These are phyloP conservation scores for Podosphaera aphanis DNA, from an alignment of 2,329 filamentous ascomycete genomes.

Conservation along the genomic window DNA sequence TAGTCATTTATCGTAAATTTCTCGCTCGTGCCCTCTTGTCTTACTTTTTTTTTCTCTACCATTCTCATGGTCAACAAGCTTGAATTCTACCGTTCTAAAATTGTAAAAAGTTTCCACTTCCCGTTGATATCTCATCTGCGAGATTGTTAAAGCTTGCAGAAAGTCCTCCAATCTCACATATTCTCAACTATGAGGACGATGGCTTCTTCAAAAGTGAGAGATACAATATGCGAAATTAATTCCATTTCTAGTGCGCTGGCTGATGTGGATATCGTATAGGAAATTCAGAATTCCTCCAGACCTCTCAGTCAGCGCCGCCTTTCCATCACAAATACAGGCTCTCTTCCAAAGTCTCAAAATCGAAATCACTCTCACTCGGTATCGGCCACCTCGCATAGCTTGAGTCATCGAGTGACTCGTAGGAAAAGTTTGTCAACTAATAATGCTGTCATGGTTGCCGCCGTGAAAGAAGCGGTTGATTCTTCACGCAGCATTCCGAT, in stretches of 20 bases:
- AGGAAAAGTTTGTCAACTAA: slow-evolving; percentile 79
- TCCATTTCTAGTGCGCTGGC: slow-evolving; percentile 11
- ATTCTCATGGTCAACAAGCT: slow-evolving; percentile 8
- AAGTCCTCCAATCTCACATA: slow-evolving; percentile 6
- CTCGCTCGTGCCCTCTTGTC: background rate
- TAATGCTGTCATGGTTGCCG: slow-evolving; percentile 47
- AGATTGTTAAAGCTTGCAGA: slow-evolving; percentile 17
- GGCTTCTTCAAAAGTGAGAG: slow-evolving; percentile 37
- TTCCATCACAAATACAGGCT: slow-evolving; percentile 31
- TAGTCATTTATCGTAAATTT: background rate
- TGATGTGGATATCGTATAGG: slow-evolving; percentile 22
- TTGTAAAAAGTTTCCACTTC: slow-evolving; percentile 5
- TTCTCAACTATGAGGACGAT: slow-evolving; percentile 21
- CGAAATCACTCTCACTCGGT: slow-evolving; percentile 66
- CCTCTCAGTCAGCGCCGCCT: slow-evolving; percentile 41
- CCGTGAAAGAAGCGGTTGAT: slow-evolving; percentile 40
- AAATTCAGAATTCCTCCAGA: slow-evolving; percentile 41
- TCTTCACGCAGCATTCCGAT: slow-evolving; percentile 34
- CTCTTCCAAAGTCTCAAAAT: slow-evolving; percentile 24
- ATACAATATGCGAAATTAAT: slow-evolving; percentile 10
- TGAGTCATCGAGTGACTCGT: slow-evolving; percentile 66
- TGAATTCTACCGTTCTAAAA: slow-evolving; percentile 7
- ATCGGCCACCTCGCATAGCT: slow-evolving; percentile 52
- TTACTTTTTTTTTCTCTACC: slow-evolving; percentile 10
- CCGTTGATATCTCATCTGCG: slow-evolving; percentile 16